Evolutionary conservation across 1,284 basidiomycete genomes (phyloP).

Genomic region (Leccinum subfulvum): DNA sequence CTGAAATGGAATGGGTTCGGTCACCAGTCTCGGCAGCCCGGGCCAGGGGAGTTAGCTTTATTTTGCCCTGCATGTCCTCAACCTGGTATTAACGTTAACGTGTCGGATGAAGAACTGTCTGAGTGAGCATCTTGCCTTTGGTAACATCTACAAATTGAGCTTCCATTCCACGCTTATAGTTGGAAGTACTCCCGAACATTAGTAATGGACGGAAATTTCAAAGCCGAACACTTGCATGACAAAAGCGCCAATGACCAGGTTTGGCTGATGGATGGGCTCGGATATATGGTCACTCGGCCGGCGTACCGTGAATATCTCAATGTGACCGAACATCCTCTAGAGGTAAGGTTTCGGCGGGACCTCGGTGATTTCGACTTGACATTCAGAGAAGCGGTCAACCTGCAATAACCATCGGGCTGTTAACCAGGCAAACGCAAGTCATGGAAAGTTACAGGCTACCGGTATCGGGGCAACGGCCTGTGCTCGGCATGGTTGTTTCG

Average conservation of each 20-base stretch:
- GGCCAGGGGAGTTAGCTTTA: too few relatives aligned
- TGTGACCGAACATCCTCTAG: accelerated
- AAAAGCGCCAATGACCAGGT: background rate
- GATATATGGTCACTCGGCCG: slow-evolving; percentile 4
- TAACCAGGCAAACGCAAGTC: background rate
- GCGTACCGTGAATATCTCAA: background rate
- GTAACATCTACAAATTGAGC: background rate
- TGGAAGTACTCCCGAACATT: slow-evolving; percentile 4
- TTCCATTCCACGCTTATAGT: background rate
- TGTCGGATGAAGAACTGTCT: too few relatives aligned
- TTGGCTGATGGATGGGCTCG: slow-evolving; percentile 13
- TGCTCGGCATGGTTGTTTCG: background rate
- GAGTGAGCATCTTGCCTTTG: too few relatives aligned
- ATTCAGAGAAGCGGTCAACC: background rate
- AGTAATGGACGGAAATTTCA: slow-evolving; percentile 6
- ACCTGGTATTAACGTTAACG: too few relatives aligned
- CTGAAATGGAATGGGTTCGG: too few relatives aligned
- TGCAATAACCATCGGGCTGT: slow-evolving; percentile 14
- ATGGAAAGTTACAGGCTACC: slow-evolving; percentile 6
- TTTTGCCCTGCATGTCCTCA: too few relatives aligned
- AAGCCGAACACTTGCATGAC: slow-evolving; percentile 8
- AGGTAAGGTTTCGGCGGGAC: background rate
- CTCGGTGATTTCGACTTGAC: background rate
- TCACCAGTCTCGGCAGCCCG: too few relatives aligned
- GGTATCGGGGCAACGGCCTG: background rate